Conservation (phyloP, 345 rosid species). For the Leavenworthia alabamica region DNA sequence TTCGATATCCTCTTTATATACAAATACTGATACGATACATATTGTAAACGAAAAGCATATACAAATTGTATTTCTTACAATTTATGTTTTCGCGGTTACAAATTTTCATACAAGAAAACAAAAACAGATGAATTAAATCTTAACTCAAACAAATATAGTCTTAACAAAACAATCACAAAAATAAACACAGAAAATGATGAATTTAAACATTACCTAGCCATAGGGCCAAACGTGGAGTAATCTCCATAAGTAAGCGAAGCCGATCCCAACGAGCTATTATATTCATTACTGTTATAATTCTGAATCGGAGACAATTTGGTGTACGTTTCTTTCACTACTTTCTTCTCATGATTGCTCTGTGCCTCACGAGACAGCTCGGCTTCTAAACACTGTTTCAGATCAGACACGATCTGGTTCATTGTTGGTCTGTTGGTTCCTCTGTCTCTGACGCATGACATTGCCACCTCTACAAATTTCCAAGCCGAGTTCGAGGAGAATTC, state of each 20-base stretch:
- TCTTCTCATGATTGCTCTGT: not conserved
- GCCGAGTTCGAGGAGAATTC: conserved; percentile 30
- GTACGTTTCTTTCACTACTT: not conserved
- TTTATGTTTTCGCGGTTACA: not conserved
- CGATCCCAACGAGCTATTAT: conserved; percentile 18
- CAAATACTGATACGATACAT: not conserved
- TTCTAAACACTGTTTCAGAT: conserved; percentile 26
- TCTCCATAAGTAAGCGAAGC: conserved; percentile 25
- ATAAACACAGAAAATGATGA: not conserved
- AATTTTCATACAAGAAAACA: not conserved
- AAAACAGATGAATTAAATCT: not conserved
- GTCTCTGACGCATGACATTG: conserved; percentile 30
- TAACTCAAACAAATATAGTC: conserved; percentile 3
- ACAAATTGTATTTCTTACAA: not conserved
- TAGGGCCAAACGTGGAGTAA: conserved; percentile 18
- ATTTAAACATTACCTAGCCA: conserved; percentile 26
- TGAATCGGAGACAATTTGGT: not conserved
- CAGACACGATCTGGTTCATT: conserved; percentile 29
- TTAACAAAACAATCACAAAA: not conserved
- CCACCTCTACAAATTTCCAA: conserved; percentile 29
- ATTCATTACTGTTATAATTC: conserved; percentile 4
- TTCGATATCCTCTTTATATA: not conserved
- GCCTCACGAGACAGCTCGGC: conserved; percentile 32
- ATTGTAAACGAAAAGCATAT: not conserved
- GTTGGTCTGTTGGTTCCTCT: conserved; percentile 26